Conservation (phyloP, 805 yeast species). For the Ogataea populi-albae region DNA sequence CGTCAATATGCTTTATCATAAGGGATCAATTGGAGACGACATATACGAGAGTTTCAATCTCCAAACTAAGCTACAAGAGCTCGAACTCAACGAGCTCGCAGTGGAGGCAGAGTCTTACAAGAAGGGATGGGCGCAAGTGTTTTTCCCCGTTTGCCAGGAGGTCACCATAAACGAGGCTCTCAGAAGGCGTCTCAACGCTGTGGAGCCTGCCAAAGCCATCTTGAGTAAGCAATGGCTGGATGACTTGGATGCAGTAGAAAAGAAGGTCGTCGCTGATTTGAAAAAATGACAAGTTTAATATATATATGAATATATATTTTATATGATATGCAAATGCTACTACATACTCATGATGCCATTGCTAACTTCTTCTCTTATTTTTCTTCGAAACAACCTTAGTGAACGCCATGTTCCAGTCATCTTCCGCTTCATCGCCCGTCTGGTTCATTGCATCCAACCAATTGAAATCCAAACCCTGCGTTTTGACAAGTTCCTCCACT, state of each 20-base stretch:
- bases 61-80: conserved; percentile 73
- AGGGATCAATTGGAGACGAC: conserved; percentile 90
- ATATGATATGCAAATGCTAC: conserved; percentile 8
- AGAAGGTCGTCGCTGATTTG: conserved; percentile 14
- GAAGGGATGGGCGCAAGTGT: conserved; percentile 75
- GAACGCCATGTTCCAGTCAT: conserved; percentile 51
- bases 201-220: conserved; percentile 41
- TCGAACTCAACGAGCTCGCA: conserved; percentile 75
- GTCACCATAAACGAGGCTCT: conserved; percentile 90
- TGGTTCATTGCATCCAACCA: conserved; percentile 65
- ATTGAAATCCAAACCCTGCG: conserved; percentile 42
- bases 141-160: conserved; percentile 81
- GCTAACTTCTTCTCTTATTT: conserved; percentile 41
- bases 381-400: conserved; percentile 61
- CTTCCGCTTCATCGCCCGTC: conserved; percentile 29
- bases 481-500: conserved; percentile 58
- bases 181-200: conserved; percentile 61
- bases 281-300: conserved; percentile 1
- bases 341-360: conserved; percentile 4
- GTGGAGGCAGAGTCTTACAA: conserved; percentile 70
- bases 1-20: conserved; percentile 70
- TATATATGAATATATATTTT: conserved; percentile 1
- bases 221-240: conserved; percentile 32
- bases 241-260: conserved; percentile 22
- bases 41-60: conserved; percentile 75